phyloP scores from a whole-genome alignment of 495 filamentous ascomycete genomes.

The Lepraria neglecta region DNA sequence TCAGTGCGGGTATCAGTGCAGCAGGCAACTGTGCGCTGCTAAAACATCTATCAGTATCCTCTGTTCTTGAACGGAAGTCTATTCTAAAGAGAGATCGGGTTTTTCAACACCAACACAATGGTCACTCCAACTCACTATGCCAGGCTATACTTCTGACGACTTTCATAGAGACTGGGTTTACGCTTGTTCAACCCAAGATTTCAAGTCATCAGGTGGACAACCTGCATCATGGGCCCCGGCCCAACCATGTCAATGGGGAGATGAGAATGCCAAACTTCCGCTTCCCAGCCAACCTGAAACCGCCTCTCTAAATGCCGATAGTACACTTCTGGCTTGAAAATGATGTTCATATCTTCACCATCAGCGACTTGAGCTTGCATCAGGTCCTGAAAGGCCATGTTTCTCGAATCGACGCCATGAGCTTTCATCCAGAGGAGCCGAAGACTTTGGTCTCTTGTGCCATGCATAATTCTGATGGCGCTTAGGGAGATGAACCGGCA shows the following conservation, averaged over 20 bases:
- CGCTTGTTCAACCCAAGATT: not conserved
- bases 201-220: not conserved
- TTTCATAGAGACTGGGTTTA: conserved; percentile 14
- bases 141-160: not conserved
- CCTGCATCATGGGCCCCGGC: conserved; percentile 9
- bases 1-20: not conserved
- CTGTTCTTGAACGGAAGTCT: too few relatives aligned
- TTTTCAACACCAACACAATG: not conserved
- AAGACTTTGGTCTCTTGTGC: not conserved
- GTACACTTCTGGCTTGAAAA: conserved; percentile 1
- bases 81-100: too few relatives aligned
- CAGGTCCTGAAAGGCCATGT: conserved; percentile 8
- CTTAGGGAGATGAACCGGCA: not conserved
- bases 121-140: not conserved
- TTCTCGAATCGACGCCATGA: conserved; percentile 6
- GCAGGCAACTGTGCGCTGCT: not conserved
- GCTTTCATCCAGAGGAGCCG: conserved; percentile 6
- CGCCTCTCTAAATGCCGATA: conserved; percentile 9
- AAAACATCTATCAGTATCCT: not conserved
- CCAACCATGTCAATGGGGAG: conserved; percentile 3
- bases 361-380: not conserved
- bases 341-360: conserved; percentile 1
- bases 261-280: not conserved
- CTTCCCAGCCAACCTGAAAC: not conserved
- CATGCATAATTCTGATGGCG: not conserved